Conservation (phyloP, 306 rosid species). For the Styphnolobium japonicum region DNA sequence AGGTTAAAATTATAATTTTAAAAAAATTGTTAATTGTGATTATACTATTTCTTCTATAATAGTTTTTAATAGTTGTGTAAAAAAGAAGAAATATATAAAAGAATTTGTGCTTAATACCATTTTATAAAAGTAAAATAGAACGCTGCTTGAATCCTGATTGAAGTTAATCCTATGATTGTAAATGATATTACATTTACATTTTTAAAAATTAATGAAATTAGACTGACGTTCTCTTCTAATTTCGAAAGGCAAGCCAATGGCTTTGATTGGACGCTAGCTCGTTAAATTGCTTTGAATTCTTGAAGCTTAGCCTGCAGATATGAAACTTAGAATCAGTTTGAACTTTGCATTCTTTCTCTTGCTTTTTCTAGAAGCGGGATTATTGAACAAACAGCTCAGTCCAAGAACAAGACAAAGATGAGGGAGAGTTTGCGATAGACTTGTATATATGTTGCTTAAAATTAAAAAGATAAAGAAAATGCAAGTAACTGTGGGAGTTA, state of each 20-base stretch:
- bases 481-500: background rate
- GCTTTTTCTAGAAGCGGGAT: background rate
- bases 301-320: background rate
- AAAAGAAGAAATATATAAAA: background rate
- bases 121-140: background rate
- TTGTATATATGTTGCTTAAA: background rate
- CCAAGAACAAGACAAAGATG: background rate
- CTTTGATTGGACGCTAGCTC: background rate
- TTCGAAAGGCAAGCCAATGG: background rate
- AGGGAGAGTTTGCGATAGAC: background rate
- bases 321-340: background rate
- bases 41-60: background rate
- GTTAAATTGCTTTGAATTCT: background rate
- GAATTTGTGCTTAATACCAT: background rate
- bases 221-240: background rate
- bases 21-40: background rate
- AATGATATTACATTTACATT: background rate
- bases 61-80: too few relatives aligned
- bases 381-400: background rate
- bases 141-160: too few relatives aligned
- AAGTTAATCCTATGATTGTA: too few relatives aligned
- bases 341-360: background rate
- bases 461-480: background rate
- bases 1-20: too few relatives aligned
- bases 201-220: background rate